Evolutionary conservation across 108 stramenopile species (phyloP), one percentile per base, ranked within the genome.

Genomic region (Stephanodiscus triporus): DNA sequence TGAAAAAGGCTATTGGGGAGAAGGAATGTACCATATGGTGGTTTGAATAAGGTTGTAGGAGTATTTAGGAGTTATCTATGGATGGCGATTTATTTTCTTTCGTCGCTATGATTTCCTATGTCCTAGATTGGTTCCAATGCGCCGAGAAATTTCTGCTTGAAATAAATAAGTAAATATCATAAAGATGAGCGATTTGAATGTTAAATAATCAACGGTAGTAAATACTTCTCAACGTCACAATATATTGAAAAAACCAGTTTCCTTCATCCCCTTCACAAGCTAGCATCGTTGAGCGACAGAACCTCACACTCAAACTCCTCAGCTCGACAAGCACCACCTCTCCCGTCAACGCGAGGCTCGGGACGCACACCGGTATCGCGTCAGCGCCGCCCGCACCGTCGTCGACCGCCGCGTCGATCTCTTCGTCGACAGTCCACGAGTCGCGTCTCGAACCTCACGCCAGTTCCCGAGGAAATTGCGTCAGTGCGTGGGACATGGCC

Each of bases 311-410:
- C 85, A 89, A 70, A 9, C 80, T 91, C 32, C 78, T 67, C 76
- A 93, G 42, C 70, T 95, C 90, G 27, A 95, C 81, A 82, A 90
- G 60, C 16, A 91, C 90, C 20, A 86, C 94, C 59, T 90, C 79
- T 47, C 85, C 86, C 23, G 91, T 86, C 62, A 75, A 47, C 19
- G 80, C 68, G 79, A 95, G 92, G 27, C 74, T 79, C 0, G 94
- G 94, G 54, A 95, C 66, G 58, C 91, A 92, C 8, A 95, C 64
- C 67, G 92, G 65, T n/a, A n/a, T 29, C 89, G 68, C 24, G 84
- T 85, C 47, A 19, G 29, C 9, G 50, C n/a, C 45, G 36, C 70
- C 40, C 13, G 9, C 40, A 9, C n/a, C n/a, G n/a, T n/a, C 72
- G 59, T 57, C 63, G 70, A 5, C 32, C 32, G 32, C 32, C 32